These are phyloP conservation scores for Calycina herbarum DNA, from an alignment of 2,329 filamentous ascomycete genomes.

Conservation along the genomic window DNA sequence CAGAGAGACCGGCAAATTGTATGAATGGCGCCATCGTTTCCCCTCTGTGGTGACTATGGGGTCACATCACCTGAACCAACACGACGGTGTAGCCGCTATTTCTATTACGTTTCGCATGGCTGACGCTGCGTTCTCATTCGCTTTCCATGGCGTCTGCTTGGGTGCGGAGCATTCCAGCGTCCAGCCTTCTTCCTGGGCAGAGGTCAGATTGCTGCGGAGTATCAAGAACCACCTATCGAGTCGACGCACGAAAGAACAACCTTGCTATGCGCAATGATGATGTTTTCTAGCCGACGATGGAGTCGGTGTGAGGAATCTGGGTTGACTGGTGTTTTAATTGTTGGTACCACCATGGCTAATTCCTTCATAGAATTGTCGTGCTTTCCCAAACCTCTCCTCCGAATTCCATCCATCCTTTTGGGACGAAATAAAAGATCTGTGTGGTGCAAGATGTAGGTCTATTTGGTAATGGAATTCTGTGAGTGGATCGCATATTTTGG, in stretches of 20 bases:
- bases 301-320: background rate
- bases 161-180: background rate
- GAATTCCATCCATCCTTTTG: background rate
- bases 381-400: background rate
- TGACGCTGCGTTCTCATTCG: slow-evolving; percentile 1
- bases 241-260: background rate
- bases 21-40: slow-evolving; percentile 2
- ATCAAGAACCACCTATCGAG: background rate
- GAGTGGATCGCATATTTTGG: slow-evolving; percentile 5
- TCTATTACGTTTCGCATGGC: slow-evolving; percentile 4
- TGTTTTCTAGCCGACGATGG: background rate
- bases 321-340: background rate
- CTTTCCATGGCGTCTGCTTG: background rate
- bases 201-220: background rate
- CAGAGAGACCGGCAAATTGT: background rate
- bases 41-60: background rate
- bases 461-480: slow-evolving; percentile 8
- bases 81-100: slow-evolving; percentile 4
- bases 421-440: too few relatives aligned
- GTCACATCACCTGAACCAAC: slow-evolving; percentile 4
- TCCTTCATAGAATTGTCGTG: background rate
- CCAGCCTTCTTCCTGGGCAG: slow-evolving; percentile 2
- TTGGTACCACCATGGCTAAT: background rate
- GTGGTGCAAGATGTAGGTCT: background rate
- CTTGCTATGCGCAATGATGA: background rate